Conservation (phyloP, 495 filamentous ascomycete genomes). For the Annulohypoxylon stygium region DNA sequence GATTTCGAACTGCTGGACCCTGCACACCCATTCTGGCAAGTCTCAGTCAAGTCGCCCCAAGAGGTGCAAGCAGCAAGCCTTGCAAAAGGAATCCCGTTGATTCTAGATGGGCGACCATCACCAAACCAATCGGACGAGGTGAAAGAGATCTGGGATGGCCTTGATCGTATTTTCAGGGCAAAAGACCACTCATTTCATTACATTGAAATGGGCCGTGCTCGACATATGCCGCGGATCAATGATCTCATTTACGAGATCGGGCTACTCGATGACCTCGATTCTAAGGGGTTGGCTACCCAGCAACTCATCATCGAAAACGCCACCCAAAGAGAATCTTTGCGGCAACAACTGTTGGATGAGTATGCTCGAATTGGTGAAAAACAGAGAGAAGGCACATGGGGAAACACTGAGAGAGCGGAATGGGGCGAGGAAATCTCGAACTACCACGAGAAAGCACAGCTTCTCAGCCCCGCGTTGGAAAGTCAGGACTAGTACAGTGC, state of each 20-base stretch:
- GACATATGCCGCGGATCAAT: not conserved
- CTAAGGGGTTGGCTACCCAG: no score
- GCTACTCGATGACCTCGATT: no score
- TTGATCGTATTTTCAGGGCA: not conserved
- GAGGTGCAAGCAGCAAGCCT: not conserved
- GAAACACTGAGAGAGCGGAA: not conserved
- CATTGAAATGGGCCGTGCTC: not conserved
- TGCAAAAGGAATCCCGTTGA: not conserved
- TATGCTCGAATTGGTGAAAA: no score
- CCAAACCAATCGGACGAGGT: not conserved
- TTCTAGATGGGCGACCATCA: conserved; percentile 22
- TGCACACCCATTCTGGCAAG: conserved; percentile 16
- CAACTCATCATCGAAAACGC: no score
- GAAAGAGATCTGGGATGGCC: conserved; percentile 24
- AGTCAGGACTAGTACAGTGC: not conserved
- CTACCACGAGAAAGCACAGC: not conserved
- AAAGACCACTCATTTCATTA: not conserved
- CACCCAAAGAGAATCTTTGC: no score
- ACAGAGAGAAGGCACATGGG: not conserved
- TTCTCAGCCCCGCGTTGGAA: not conserved
- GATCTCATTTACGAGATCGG: no score
- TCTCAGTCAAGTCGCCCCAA: conserved; percentile 1
- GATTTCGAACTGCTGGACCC: conserved; percentile 8
- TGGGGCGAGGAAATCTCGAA: not conserved
- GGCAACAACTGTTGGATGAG: no score